Evolutionary conservation across 768 basidiomycete genomes (phyloP).

Genomic region (Russula vinacea): DNA sequence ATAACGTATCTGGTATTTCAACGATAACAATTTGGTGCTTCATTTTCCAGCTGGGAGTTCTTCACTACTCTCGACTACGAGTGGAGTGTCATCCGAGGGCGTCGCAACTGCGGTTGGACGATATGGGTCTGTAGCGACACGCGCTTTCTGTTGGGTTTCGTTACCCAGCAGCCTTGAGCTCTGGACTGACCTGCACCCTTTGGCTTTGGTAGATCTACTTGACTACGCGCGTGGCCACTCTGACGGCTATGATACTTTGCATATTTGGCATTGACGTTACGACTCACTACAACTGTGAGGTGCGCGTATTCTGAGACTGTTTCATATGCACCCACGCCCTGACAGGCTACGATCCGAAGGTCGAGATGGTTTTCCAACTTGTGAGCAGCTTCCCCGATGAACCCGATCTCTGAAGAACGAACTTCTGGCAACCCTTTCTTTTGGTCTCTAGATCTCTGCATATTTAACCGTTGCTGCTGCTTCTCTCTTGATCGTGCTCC

Average conservation of each 20-base stretch:
- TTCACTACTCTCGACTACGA: not conserved
- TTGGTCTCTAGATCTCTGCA: not conserved
- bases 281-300: not conserved
- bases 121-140: not conserved
- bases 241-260: not conserved
- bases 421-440: not conserved
- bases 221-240: not conserved
- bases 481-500: constrained; percentile 3
- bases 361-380: not conserved
- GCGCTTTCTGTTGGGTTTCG: not conserved
- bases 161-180: not conserved
- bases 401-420: not conserved
- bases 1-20: too few species aligned
- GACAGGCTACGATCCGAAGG: not conserved
- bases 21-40: not conserved
- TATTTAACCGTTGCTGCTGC: not conserved
- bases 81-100: not conserved
- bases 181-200: not conserved
- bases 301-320: not conserved
- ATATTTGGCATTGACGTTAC: not conserved
- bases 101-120: not conserved
- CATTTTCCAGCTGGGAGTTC: not conserved
- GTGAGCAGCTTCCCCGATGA: not conserved
- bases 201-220: constrained; percentile 2
- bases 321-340: not conserved